These are phyloP conservation scores for Ascosphaera apis DNA, from an alignment of 2,329 filamentous ascomycete species.

Conservation along the genomic window DNA sequence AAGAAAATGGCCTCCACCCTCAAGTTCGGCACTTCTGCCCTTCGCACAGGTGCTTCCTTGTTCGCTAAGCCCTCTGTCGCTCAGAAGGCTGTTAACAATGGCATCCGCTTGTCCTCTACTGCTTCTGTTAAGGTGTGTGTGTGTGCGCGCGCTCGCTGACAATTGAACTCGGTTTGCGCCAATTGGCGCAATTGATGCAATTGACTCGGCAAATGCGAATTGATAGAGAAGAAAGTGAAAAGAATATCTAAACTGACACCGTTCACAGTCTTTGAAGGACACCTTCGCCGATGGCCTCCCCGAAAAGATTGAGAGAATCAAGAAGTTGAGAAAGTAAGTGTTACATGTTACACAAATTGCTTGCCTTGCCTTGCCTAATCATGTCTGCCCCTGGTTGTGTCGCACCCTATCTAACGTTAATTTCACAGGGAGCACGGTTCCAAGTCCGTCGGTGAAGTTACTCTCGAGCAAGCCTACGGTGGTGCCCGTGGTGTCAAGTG, in stretches of 20 bases:
- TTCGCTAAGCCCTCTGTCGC: constrained; percentile 44
- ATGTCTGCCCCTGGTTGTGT: too few relatives aligned
- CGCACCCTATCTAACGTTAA: too few relatives aligned
- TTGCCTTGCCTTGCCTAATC: too few relatives aligned
- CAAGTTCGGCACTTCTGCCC: constrained; percentile 56
- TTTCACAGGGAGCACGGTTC: constrained; percentile 61
- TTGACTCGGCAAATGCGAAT: too few relatives aligned
- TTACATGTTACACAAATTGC: constrained; percentile 16
- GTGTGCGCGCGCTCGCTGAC: too few relatives aligned
- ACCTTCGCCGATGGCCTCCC: constrained; percentile 91
- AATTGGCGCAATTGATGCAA: too few relatives aligned
- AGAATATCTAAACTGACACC: constrained; percentile 1
- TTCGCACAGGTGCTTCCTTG: constrained; percentile 48
- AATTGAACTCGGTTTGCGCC: constrained; percentile 5
- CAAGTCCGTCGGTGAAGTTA: constrained; percentile 94
- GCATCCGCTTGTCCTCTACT: constrained; percentile 73
- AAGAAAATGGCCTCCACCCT: constrained; percentile 53
- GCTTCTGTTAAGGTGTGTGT: constrained; percentile 61
- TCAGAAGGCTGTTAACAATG: constrained; percentile 53
- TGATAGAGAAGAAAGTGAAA: constrained; percentile 5
- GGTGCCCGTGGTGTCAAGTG: constrained; percentile 98
- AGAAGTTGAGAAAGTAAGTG: constrained; percentile 75
- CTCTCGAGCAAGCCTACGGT: constrained; percentile 96
- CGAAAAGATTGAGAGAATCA: constrained; percentile 96
- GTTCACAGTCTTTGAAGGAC: constrained; percentile 70